Evolutionary conservation across 164 flowering plant species (phyloP).

Genomic region (Aristolochia fimbriata): DNA sequence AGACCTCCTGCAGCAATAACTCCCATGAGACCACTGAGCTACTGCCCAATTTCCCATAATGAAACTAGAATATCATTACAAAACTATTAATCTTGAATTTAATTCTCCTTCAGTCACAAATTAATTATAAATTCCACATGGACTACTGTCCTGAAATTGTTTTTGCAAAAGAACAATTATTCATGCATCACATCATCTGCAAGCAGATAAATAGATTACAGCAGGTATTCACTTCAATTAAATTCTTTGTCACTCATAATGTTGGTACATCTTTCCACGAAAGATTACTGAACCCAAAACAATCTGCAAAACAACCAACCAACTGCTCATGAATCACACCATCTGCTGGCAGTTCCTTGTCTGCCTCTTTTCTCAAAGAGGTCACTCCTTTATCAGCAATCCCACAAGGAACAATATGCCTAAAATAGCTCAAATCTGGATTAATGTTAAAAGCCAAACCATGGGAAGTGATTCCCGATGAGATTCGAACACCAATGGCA

Average conservation of each 20-base stretch:
- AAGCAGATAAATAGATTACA: too few relatives aligned
- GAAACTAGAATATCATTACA: too few relatives aligned
- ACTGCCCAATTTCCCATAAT: too few relatives aligned
- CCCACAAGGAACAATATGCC: conserved; percentile 94
- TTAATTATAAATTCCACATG: too few relatives aligned
- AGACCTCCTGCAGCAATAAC: too few relatives aligned
- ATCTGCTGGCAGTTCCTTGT: conserved; percentile 48
- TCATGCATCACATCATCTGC: too few relatives aligned
- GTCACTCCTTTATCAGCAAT: conserved; percentile 81
- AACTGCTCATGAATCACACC: conserved; percentile 71
- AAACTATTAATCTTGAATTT: too few relatives aligned
- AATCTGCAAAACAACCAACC: conserved; percentile 55
- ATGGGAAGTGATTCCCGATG: conserved; percentile 82
- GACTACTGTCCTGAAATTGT: too few relatives aligned
- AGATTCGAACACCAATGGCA: conserved; percentile 85
- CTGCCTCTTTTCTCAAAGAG: conserved; percentile 68
- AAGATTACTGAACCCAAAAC: conserved; percentile 37
- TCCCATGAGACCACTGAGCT: too few relatives aligned
- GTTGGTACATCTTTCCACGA: conserved; percentile 29
- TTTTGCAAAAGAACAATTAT: too few relatives aligned
- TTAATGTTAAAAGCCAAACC: conserved; percentile 89
- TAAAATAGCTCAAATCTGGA: conserved; percentile 76
- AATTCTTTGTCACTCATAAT: background rate
- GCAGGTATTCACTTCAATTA: background rate
- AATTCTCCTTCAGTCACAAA: too few relatives aligned